phyloP scores from a whole-genome alignment of 179 eudicot genomes.

The Silene vulgaris region DNA sequence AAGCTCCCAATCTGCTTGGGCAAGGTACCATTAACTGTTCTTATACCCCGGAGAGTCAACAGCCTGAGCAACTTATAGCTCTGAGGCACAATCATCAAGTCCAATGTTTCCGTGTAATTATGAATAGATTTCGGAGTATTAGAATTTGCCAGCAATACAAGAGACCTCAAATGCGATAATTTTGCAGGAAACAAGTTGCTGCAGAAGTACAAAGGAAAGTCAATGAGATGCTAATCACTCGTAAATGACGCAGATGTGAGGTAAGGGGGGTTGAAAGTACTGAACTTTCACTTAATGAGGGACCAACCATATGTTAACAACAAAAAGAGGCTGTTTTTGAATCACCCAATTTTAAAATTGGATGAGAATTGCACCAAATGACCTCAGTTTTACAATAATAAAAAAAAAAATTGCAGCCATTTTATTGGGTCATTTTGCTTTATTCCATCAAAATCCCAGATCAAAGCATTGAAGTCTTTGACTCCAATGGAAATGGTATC shows the following conservation, averaged over 20 bases:
- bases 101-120: constrained; percentile 18
- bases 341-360: too few species aligned
- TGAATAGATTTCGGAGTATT: not conserved
- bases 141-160: constrained; percentile 21
- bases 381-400: too few species aligned
- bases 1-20: constrained; percentile 38
- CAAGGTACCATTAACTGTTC: constrained; percentile 26
- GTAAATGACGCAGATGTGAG: too few species aligned
- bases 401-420: not conserved
- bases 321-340: too few species aligned
- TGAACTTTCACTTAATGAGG: too few species aligned
- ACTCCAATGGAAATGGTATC: too few species aligned
- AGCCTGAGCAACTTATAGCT: constrained; percentile 43
- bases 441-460: too few species aligned
- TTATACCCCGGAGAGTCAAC: constrained; percentile 35
- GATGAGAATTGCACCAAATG: too few species aligned
- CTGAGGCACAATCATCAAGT: constrained; percentile 1
- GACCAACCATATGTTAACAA: too few species aligned
- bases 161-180: constrained; percentile 26
- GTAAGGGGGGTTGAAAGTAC: too few species aligned
- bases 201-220: not conserved
- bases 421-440: too few species aligned
- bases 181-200: constrained; percentile 20
- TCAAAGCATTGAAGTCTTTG: too few species aligned
- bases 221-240: not conserved